phyloP scores from a whole-genome alignment of 2,329 filamentous ascomycete genomes.

The Sordariomycetes sp. region DNA sequence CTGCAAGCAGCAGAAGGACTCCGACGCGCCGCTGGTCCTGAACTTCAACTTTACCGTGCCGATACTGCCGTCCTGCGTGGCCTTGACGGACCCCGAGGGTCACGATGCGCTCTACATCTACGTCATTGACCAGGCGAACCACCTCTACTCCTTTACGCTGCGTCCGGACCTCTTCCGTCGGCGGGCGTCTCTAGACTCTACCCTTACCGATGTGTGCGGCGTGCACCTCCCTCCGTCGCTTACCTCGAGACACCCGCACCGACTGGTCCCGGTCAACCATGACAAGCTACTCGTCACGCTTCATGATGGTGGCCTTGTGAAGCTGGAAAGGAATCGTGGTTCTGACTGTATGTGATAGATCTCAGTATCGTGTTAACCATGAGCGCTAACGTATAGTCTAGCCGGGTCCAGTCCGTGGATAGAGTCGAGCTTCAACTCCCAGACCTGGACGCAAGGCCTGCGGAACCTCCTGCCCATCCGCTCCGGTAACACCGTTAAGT shows the following conservation, averaged over 20 bases:
- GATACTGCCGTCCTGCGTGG: conserved; percentile 69
- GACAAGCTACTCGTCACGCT: conserved; percentile 71
- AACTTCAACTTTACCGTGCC: conserved; percentile 66
- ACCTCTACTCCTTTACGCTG: conserved; percentile 75
- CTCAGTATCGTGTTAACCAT: neutral
- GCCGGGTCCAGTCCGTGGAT: conserved; percentile 42
- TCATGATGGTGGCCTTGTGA: conserved; percentile 66
- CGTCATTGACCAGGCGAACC: conserved; percentile 66
- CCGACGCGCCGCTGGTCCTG: conserved; percentile 64
- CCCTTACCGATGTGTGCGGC: conserved; percentile 68
- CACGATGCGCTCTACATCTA: conserved; percentile 71
- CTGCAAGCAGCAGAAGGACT: conserved; percentile 49
- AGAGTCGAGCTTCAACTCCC: conserved; percentile 63
- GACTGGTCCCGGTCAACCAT: conserved; percentile 63
- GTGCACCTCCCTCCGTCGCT: conserved; percentile 63
- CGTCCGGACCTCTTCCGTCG: conserved; percentile 73
- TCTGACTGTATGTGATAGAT: conserved; percentile 30
- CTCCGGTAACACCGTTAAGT: conserved; percentile 50
- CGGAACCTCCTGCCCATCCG: conserved; percentile 58
- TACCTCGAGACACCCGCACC: conserved; percentile 68
- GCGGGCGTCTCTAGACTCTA: conserved; percentile 57
- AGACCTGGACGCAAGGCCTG: conserved; percentile 59
- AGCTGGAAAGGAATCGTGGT: conserved; percentile 49
- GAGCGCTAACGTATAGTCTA: conserved; percentile 7
- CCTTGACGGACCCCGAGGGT: conserved; percentile 68